phyloP scores from a whole-genome alignment of 805 yeast genomes.

The Brettanomyces custersianus region DNA sequence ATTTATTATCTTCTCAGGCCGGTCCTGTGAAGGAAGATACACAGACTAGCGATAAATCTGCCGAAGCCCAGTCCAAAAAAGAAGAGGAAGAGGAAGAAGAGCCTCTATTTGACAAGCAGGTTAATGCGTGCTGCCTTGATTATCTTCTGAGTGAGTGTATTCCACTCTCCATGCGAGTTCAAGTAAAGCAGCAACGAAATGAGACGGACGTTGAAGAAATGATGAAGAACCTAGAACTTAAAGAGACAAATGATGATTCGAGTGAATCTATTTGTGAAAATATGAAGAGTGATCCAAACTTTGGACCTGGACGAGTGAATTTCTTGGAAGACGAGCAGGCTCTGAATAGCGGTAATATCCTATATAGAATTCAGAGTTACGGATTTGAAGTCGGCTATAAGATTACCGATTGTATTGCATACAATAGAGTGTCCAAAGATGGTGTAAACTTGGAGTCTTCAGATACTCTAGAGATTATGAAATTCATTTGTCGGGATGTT shows the following conservation, averaged over 20 bases:
- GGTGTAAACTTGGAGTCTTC: constrained; percentile 27
- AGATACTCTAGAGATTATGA: constrained; percentile 76
- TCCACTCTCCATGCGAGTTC: constrained; percentile 60
- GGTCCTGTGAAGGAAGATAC: too few species aligned
- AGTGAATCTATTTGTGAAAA: neutral
- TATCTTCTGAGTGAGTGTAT: constrained; percentile 68
- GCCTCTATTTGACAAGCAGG: constrained; percentile 25
- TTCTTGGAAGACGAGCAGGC: constrained; percentile 27
- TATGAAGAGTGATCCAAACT: constrained; percentile 1
- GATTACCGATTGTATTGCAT: constrained; percentile 20
- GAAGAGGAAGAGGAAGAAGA: neutral
- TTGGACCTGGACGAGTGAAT: constrained; percentile 30
- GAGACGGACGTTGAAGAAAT: constrained; percentile 10
- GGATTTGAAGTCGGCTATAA: constrained; percentile 47
- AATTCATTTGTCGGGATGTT: constrained; percentile 84
- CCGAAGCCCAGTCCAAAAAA: too few species aligned
- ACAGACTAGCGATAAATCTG: too few species aligned
- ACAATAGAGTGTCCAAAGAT: constrained; percentile 12
- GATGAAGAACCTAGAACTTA: constrained; percentile 9
- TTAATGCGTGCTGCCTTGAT: constrained; percentile 50
- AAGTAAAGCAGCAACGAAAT: constrained; percentile 32
- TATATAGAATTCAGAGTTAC: constrained; percentile 52
- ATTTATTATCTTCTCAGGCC: too few species aligned
- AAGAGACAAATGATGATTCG: constrained; percentile 3
- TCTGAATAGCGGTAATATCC: constrained; percentile 39